Evolutionary conservation across 345 rosid species (phyloP).

Genomic region (Theobroma cacao): DNA sequence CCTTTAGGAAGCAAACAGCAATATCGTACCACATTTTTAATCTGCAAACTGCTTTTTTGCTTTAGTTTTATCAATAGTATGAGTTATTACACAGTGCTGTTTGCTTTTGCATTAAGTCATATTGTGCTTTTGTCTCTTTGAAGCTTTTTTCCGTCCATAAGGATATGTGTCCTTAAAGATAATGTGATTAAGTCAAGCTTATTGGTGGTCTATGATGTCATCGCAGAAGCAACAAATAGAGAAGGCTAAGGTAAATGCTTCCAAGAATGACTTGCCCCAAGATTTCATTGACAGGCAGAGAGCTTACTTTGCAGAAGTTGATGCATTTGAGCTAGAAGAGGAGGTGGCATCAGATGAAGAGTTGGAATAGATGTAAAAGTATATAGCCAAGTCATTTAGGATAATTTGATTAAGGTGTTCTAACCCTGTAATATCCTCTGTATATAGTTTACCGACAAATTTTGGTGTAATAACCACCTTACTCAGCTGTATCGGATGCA

Average conservation of each 20-base stretch:
- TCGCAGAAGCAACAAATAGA: neutral
- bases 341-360: slow-evolving; percentile 4
- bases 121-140: neutral
- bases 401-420: neutral
- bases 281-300: slow-evolving; percentile 13
- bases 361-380: neutral
- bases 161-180: neutral
- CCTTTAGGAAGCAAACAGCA: neutral
- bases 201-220: neutral
- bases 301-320: slow-evolving; percentile 6
- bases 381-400: neutral
- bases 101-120: neutral
- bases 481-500: neutral
- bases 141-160: neutral
- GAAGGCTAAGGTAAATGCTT: neutral
- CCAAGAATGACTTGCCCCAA: neutral
- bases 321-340: slow-evolving; percentile 11
- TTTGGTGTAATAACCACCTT: neutral
- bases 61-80: neutral
- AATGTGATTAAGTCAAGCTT: neutral
- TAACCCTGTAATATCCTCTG: neutral
- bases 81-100: neutral
- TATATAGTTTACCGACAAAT: neutral
- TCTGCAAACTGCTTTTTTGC: neutral
- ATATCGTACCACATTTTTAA: neutral